Evolutionary conservation across 78 protist species (phyloP).

Genomic region (Polysphondylium violaceum): DNA sequence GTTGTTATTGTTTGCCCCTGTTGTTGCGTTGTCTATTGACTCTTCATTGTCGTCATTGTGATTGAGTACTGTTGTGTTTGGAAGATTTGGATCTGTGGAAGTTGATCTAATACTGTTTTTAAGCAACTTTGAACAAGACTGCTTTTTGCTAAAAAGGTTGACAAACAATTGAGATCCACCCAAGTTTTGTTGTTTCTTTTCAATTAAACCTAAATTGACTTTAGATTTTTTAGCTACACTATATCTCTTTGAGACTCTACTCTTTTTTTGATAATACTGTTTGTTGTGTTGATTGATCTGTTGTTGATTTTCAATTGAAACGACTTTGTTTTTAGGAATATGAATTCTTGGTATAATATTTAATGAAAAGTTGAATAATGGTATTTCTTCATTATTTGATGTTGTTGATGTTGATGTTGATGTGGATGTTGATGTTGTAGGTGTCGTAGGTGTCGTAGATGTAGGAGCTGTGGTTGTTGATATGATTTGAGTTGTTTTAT

Average conservation of each 20-base stretch:
- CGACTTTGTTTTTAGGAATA: conserved; percentile 16
- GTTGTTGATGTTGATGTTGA: conserved; percentile 4
- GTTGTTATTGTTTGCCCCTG: neutral
- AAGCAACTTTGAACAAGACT: conserved; percentile 38
- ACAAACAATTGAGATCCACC: conserved; percentile 35
- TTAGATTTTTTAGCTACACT: too few relatives aligned
- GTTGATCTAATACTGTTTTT: conserved; percentile 21
- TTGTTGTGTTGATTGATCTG: neutral
- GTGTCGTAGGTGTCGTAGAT: neutral
- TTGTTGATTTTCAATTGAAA: conserved; percentile 12
- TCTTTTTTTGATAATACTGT: neutral
- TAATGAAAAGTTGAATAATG: conserved; percentile 29
- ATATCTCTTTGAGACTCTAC: neutral
- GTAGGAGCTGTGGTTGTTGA: neutral
- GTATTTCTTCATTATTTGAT: neutral
- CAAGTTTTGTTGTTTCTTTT: neutral
- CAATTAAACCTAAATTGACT: too few relatives aligned
- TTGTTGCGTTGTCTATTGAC: neutral
- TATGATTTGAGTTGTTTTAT: neutral
- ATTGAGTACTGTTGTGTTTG: neutral
- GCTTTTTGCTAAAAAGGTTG: neutral
- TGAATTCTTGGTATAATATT: conserved; percentile 48
- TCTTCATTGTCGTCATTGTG: neutral
- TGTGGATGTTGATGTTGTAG: neutral
- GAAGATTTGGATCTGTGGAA: neutral